A percentile compares a stretch with the other conserved stretches of the same genome.
phyloP scores from a whole-genome alignment of 352 stramenopile genomes.

The Plasmopara viticola region DNA sequence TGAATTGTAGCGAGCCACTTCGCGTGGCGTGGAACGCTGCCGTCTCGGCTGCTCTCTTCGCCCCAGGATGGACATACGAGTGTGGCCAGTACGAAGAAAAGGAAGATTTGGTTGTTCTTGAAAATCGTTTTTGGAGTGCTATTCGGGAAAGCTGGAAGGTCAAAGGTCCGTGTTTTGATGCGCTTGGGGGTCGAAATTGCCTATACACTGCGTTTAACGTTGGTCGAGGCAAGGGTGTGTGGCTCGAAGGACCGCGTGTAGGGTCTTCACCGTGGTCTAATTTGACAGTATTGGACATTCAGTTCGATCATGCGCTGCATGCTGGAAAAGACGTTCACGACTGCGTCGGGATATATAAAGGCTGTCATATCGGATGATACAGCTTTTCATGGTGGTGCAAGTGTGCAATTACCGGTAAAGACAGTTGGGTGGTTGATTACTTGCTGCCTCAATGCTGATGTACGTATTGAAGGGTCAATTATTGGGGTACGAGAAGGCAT shows the following conservation, averaged over 20 bases:
- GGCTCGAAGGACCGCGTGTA: slow-evolving; percentile 18
- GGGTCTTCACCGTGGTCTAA: slow-evolving; percentile 21
- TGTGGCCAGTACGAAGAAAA: slow-evolving; percentile 28
- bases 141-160: slow-evolving; percentile 29
- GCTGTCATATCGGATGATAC: slow-evolving; percentile 22
- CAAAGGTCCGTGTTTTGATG: slow-evolving; percentile 31
- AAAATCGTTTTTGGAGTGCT: slow-evolving; percentile 30
- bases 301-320: slow-evolving; percentile 26
- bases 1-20: slow-evolving; percentile 28
- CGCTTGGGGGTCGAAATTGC: slow-evolving; percentile 28
- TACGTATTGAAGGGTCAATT: slow-evolving; percentile 23
- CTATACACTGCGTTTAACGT: slow-evolving; percentile 36
- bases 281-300: slow-evolving; percentile 29
- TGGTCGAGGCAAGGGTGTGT: slow-evolving; percentile 25
- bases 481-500: slow-evolving; percentile 25
- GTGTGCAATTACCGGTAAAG: slow-evolving; percentile 26
- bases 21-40: slow-evolving; percentile 31
- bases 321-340: slow-evolving; percentile 19
- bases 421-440: neutral
- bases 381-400: slow-evolving; percentile 33
- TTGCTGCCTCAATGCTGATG: neutral
- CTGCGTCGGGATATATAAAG: slow-evolving; percentile 22
- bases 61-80: neutral
- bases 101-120: slow-evolving; percentile 21
- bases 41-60: slow-evolving; percentile 33